Percentiles rank a stretch among this genome's conserved stretches.
phyloP scores from a whole-genome alignment of 176 grass and related monocot species.

The Ananas comosus region DNA sequence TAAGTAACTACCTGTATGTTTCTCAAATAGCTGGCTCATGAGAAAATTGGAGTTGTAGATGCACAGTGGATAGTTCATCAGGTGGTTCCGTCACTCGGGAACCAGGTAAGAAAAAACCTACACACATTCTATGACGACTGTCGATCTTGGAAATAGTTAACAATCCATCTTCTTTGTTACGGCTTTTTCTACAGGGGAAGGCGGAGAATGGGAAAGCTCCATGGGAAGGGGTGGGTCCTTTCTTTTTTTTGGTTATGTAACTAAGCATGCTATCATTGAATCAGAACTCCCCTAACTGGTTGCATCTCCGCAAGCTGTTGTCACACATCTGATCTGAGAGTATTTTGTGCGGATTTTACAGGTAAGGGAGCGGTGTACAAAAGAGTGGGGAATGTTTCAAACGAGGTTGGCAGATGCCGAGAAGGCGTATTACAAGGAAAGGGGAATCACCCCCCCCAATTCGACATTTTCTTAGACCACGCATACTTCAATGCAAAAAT shows the following conservation, averaged over 20 bases:
- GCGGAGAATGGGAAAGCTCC: slow-evolving; percentile 71
- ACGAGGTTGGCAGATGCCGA: slow-evolving; percentile 65
- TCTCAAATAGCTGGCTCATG: slow-evolving; percentile 76
- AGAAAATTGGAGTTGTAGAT: slow-evolving; percentile 98
- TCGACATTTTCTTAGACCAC: slow-evolving; percentile 25
- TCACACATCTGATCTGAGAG: too few species aligned
- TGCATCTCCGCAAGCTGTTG: too few species aligned
- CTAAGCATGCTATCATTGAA: neutral
- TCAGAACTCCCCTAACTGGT: too few species aligned
- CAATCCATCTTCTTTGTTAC: slow-evolving; percentile 7
- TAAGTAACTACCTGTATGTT: slow-evolving; percentile 1
- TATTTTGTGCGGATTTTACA: slow-evolving; percentile 2
- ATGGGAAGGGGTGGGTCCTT: slow-evolving; percentile 78
- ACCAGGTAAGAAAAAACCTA: slow-evolving; percentile 41
- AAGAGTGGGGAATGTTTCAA: slow-evolving; percentile 82
- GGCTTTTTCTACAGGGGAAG: slow-evolving; percentile 45
- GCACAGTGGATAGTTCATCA: slow-evolving; percentile 98
- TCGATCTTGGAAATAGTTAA: neutral
- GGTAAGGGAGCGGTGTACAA: slow-evolving; percentile 67
- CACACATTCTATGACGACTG: neutral
- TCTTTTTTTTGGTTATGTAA: neutral
- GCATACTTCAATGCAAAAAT: neutral
- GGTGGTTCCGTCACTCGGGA: slow-evolving; percentile 82
- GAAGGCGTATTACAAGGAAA: slow-evolving; percentile 59
- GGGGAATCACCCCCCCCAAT: slow-evolving; percentile 44